Conservation (phyloP, 768 basidiomycete genomes). For the Russula emetica region DNA sequence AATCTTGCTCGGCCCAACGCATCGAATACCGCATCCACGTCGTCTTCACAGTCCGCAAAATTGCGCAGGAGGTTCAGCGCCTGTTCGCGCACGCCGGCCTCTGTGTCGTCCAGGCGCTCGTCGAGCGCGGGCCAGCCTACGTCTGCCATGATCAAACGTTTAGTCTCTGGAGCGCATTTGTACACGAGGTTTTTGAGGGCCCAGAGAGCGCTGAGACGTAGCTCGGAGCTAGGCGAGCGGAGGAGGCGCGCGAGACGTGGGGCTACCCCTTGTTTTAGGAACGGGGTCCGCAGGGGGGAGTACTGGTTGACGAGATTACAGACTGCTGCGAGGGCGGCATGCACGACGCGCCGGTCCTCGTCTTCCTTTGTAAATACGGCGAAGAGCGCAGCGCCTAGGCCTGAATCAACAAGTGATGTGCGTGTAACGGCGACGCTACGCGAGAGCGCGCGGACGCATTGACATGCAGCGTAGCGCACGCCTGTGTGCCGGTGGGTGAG, state of each 20-base stretch:
- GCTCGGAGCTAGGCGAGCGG: constrained; percentile 46
- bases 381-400: constrained; percentile 69
- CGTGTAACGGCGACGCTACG: constrained; percentile 75
- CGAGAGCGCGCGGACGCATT: constrained; percentile 75
- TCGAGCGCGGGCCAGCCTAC: constrained; percentile 62
- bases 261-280: constrained; percentile 66
- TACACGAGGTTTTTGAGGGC: constrained; percentile 78
- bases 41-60: constrained; percentile 58
- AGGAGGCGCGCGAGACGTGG: constrained; percentile 59
- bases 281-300: constrained; percentile 71
- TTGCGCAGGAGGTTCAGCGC: constrained; percentile 64
- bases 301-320: constrained; percentile 87
- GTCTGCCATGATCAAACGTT: constrained; percentile 59
- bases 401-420: constrained; percentile 81
- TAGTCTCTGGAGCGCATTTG: constrained; percentile 56
- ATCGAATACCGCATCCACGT: constrained; percentile 56
- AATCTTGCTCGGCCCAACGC: constrained; percentile 48
- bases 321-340: constrained; percentile 66
- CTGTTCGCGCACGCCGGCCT: constrained; percentile 63
- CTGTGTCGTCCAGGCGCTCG: constrained; percentile 55
- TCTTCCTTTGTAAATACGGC: constrained; percentile 49
- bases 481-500: constrained; percentile 63
- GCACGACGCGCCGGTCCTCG: constrained; percentile 66
- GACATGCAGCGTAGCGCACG: constrained; percentile 82
- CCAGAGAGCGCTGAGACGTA: constrained; percentile 77